These are phyloP conservation scores for Fonsecaea multimorphosa DNA, from an alignment of 2,329 filamentous ascomycete species.

Conservation along the genomic window DNA sequence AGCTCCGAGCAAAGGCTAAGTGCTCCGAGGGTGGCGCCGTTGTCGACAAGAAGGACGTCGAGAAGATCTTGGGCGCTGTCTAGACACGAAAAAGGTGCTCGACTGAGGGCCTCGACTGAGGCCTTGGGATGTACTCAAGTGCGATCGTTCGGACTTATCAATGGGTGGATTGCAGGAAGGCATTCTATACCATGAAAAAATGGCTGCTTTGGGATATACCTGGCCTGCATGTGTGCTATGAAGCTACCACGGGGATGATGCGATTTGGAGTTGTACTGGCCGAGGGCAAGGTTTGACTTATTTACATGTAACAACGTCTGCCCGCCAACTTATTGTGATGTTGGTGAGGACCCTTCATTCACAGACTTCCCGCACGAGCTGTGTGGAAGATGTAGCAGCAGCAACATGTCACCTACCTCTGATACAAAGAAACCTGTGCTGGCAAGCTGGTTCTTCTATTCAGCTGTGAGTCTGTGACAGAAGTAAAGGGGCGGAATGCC, in stretches of 20 bases:
- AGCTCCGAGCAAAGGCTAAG: conserved; percentile 93
- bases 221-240: neutral
- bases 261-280: conserved; percentile 15
- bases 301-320: conserved; percentile 24
- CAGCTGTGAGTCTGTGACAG: neutral
- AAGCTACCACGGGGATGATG: conserved; percentile 15
- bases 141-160: conserved; percentile 11
- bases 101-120: neutral
- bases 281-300: conserved; percentile 2
- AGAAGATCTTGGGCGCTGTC: conserved; percentile 67
- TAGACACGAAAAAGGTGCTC: conserved; percentile 5
- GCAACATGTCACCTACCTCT: conserved; percentile 7
- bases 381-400: conserved; percentile 5
- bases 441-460: no score
- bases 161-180: conserved; percentile 15
- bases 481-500: conserved; percentile 13
- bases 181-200: conserved; percentile 30
- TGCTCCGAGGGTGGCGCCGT: conserved; percentile 89
- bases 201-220: conserved; percentile 17
- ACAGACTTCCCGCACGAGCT: neutral
- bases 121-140: neutral
- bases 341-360: conserved; percentile 12
- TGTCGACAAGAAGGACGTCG: conserved; percentile 86
- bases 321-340: conserved; percentile 1
- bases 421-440: neutral